Base-by-base conservation (phyloP, 108 stramenopile species). In the Discostella pseudostelligera region DNA sequence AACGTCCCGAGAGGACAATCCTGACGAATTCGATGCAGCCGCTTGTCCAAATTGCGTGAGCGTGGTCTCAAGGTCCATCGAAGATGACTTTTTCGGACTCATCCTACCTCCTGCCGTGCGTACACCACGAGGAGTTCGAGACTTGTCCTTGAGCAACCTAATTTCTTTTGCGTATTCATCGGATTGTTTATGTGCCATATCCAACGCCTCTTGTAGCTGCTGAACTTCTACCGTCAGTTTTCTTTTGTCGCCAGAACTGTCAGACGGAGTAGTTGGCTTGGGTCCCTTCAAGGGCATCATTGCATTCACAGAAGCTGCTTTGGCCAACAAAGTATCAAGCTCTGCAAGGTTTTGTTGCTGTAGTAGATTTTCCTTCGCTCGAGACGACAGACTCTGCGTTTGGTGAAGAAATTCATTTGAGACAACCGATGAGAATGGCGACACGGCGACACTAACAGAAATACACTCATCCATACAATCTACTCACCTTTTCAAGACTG, bases 101-200 rank as follows among this genome's bases (percentile, higher is more conserved):
- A 73, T 55, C 1, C 75, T 42, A 17, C 81, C 65, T 20, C 76
- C 66, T 47, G 82, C 71, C 9, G 67, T 67, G 24, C 78, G 66
- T 19, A 26, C 76, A 51, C 14, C 56, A 46, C 76, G 78, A 26
- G 68, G 39, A 40, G 73, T 36, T 47, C 82, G 80, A 59, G 83
- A 71, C 60, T 91, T 86, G 43, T 84, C 85, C 62, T 87, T 90
- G 43, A 89, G 54, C 13, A 64, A 60, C 13, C 83, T 64, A 50
- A 93, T 84, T 62, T 90, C 87, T 53, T 62, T 83, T 76, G 90
- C 87, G 51, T 93, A 93, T 58, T 90, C 92, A 17, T 88, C 87
- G 4, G 87, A 84, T 70, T 93, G 88, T 4, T 72, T 60, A 53
- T 93, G 87, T 64, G 85, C 62, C 24, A 88, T 87, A 54, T 90